These are phyloP conservation scores for Stephanodiscus minutulus DNA, from an alignment of 108 stramenopile genomes.

Conservation along the genomic window DNA sequence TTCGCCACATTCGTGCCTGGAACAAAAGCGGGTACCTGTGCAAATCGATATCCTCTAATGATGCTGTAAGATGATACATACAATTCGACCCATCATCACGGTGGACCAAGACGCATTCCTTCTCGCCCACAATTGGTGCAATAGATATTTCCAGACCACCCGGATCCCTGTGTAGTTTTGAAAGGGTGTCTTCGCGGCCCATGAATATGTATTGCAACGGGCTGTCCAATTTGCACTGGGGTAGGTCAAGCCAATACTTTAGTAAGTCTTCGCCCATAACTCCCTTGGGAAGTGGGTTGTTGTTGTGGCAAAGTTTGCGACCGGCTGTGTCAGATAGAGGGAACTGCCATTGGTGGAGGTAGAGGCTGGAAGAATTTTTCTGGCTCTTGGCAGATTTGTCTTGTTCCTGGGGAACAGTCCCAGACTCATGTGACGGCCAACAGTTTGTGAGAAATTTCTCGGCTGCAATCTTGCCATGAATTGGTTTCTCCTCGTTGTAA, in stretches of 20 bases:
- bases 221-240: conserved; percentile 56
- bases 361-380: conserved; percentile 42
- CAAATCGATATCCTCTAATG: conserved; percentile 63
- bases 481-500: conserved; percentile 74
- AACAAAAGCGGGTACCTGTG: conserved; percentile 62
- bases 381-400: conserved; percentile 25
- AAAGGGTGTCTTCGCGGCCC: conserved; percentile 69
- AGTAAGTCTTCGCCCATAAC: conserved; percentile 79
- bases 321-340: conserved; percentile 70
- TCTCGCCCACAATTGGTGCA: conserved; percentile 79
- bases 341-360: conserved; percentile 91
- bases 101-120: conserved; percentile 83
- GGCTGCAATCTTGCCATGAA: conserved; percentile 53
- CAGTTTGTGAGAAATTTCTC: conserved; percentile 64
- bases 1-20: conserved; percentile 65
- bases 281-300: conserved; percentile 58
- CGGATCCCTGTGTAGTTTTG: conserved; percentile 69
- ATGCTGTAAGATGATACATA: conserved; percentile 62
- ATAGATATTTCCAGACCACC: conserved; percentile 82
- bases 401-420: conserved; percentile 7
- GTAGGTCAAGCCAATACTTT: conserved; percentile 68
- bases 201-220: conserved; percentile 89
- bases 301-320: conserved; percentile 62
- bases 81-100: conserved; percentile 63
- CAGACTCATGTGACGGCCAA: conserved; percentile 53